These are phyloP conservation scores for Lepiota brunneoincarnata DNA, from an alignment of 768 basidiomycete genomes.

Conservation along the genomic window DNA sequence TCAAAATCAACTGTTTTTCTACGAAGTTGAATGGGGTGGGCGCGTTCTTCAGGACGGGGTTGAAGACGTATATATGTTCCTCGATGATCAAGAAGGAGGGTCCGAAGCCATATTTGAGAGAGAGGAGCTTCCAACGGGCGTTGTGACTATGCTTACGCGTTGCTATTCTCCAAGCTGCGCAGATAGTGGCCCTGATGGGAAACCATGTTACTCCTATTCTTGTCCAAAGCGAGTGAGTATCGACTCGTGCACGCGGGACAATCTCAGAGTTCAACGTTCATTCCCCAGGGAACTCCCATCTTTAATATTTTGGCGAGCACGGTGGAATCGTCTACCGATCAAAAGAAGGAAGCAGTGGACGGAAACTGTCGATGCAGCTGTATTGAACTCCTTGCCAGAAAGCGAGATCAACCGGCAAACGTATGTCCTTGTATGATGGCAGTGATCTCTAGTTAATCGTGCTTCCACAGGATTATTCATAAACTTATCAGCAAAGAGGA, in stretches of 20 bases:
- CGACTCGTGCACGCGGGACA: too few relatives aligned
- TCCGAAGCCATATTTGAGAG: constrained; percentile 59
- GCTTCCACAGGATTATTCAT: constrained; percentile 61
- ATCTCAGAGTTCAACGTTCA: too few relatives aligned
- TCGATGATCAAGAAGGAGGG: constrained; percentile 73
- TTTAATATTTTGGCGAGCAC: constrained; percentile 20
- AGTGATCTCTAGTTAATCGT: not conserved
- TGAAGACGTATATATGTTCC: constrained; percentile 92
- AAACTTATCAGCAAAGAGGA: constrained; percentile 88
- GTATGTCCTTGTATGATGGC: constrained; percentile 25
- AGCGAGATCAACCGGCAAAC: constrained; percentile 84
- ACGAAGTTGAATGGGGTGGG: constrained; percentile 94
- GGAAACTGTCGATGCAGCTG: constrained; percentile 38
- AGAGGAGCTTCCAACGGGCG: constrained; percentile 80
- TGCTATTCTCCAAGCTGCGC: constrained; percentile 89
- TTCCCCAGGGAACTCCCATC: not conserved
- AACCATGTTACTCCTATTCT: constrained; percentile 76
- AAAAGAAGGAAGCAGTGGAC: constrained; percentile 43
- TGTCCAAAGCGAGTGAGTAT: constrained; percentile 67
- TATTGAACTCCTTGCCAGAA: constrained; percentile 53
- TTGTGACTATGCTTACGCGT: constrained; percentile 84
- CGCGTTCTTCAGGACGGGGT: constrained; percentile 81
- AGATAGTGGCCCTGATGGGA: constrained; percentile 45
- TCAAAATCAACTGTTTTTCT: constrained; percentile 92
- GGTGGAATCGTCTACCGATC: constrained; percentile 29